Conservation (phyloP, 139 green algal genomes). For the Astrephomene gubernaculifera region DNA sequence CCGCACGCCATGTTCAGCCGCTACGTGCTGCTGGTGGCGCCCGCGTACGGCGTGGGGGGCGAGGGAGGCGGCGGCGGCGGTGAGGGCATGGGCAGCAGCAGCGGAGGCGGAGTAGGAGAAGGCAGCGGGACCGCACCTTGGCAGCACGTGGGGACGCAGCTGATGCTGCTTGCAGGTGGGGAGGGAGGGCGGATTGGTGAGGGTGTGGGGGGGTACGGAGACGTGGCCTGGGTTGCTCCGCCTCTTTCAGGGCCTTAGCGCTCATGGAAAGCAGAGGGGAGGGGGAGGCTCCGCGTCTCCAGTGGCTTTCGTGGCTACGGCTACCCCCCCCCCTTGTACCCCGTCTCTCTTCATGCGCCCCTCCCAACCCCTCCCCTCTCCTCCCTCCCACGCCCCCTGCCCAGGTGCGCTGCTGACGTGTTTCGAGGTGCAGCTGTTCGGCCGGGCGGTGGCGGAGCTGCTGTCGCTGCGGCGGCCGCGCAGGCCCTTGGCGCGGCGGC, state of each 20-base stretch:
- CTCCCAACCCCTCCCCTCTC: not conserved
- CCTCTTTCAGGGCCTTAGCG: no score
- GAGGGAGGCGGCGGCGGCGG: not conserved
- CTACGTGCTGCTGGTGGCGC: slow-evolving; percentile 21
- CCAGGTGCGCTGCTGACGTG: slow-evolving; percentile 8
- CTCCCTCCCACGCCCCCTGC: not conserved
- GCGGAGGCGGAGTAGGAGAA: not conserved
- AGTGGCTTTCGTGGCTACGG: no score
- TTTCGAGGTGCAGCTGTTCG: slow-evolving; percentile 6
- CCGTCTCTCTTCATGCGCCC: no score
- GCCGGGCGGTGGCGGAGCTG: not conserved
- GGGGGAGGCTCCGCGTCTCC: no score
- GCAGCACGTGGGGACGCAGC: not conserved
- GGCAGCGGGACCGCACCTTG: no score
- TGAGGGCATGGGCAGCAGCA: not conserved
- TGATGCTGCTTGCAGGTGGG: slow-evolving; percentile 17
- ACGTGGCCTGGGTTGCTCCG: no score
- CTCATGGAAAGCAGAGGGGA: no score
- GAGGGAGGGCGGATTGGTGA: no score
- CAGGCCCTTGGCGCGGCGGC: not conserved
- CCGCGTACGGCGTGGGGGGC: no score
- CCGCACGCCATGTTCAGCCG: not conserved
- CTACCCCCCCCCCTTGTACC: no score
- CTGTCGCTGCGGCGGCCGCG: not conserved
- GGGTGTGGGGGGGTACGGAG: no score